These are phyloP conservation scores for Magnolia changhungtana DNA, from an alignment of 164 flowering plant species.

Conservation along the genomic window DNA sequence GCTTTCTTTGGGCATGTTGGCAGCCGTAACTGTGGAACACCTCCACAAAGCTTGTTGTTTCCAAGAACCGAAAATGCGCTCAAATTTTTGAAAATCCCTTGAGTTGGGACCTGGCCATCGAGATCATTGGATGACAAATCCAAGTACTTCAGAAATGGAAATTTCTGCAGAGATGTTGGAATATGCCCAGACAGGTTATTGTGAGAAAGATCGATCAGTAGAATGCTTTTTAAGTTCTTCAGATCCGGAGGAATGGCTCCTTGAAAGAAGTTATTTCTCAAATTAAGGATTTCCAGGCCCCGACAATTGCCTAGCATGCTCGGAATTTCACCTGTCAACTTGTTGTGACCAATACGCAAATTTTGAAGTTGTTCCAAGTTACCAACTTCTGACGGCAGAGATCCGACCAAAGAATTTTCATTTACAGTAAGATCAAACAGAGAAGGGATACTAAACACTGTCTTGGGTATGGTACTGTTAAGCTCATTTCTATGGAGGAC, in stretches of 20 bases:
- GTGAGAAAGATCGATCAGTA: conserved; percentile 3
- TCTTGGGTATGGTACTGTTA: conserved; percentile 12
- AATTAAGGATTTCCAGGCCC: conserved; percentile 1
- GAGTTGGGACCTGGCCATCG: conserved; percentile 14
- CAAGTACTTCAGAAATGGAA: neutral
- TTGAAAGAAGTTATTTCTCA: conserved; percentile 8
- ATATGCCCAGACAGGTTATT: conserved; percentile 16
- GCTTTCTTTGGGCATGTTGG: conserved; percentile 9
- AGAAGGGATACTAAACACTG: conserved; percentile 4
- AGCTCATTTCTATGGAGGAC: conserved; percentile 13
- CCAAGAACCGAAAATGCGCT: conserved; percentile 19
- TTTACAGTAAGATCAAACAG: neutral
- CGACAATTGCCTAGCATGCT: conserved; percentile 20
- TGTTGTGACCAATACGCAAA: conserved; percentile 15
- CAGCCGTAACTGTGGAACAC: neutral
- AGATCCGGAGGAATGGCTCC: conserved; percentile 7
- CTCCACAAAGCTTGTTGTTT: conserved; percentile 16
- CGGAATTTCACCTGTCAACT: conserved; percentile 15
- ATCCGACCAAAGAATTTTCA: conserved; percentile 21
- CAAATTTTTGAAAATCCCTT: conserved; percentile 19
- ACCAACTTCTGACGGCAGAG: conserved; percentile 30
- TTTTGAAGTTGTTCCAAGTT: conserved; percentile 7
- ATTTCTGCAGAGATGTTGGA: neutral
- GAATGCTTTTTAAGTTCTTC: neutral
- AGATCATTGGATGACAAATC: conserved; percentile 21